phyloP scores from a whole-genome alignment of 805 yeast genomes.

The Saccharomyces eubayanus region DNA sequence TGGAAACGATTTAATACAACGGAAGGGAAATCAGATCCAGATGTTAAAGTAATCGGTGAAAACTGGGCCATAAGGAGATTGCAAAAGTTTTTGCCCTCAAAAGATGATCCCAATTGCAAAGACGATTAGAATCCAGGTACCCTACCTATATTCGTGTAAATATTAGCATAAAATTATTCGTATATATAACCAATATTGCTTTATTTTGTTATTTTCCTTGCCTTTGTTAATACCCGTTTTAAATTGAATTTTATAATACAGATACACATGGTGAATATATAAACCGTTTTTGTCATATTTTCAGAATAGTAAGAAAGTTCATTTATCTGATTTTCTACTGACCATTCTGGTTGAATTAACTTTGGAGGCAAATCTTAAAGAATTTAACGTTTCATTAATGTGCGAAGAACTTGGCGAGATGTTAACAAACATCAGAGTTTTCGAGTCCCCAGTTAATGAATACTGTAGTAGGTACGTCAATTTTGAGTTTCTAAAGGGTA shows the following conservation, averaged over 20 bases:
- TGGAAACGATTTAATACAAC: slow-evolving; percentile 63
- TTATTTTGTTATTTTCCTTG: not conserved
- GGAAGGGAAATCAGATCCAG: slow-evolving; percentile 63
- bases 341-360: slow-evolving; percentile 49
- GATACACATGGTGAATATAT: not conserved
- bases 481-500: slow-evolving; percentile 92
- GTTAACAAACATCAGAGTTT: slow-evolving; percentile 89
- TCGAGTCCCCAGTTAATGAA: slow-evolving; percentile 77
- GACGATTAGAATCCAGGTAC: not conserved
- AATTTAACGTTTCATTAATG: slow-evolving; percentile 70
- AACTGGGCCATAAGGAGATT: slow-evolving; percentile 76
- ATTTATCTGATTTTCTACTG: slow-evolving; percentile 3
- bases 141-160: not conserved
- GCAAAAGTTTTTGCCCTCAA: slow-evolving; percentile 36
- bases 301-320: not conserved
- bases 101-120: not conserved
- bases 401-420: slow-evolving; percentile 59
- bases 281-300: not conserved
- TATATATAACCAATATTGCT: not conserved
- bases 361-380: slow-evolving; percentile 82
- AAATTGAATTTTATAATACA: not conserved
- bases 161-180: not conserved
- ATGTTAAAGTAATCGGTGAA: slow-evolving; percentile 62
- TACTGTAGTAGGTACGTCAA: slow-evolving; percentile 78
- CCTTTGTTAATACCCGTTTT: not conserved